phyloP scores from a whole-genome alignment of 164 flowering plant species.

The Liriodendron chinense region DNA sequence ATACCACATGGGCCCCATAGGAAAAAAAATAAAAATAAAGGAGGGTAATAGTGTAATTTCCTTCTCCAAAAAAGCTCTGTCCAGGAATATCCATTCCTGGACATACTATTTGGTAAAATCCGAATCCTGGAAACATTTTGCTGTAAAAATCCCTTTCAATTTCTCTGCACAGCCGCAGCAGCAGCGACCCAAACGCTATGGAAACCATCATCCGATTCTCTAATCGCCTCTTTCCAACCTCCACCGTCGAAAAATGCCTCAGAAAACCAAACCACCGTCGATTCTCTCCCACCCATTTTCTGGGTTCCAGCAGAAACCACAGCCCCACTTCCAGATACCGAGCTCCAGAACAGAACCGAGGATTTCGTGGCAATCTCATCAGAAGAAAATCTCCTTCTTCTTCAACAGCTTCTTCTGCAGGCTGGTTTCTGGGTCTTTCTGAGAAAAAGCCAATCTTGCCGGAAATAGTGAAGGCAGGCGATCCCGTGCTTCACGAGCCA shows the following conservation, averaged over 20 bases:
- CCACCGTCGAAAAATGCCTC: constrained; percentile 18
- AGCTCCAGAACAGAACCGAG: not conserved
- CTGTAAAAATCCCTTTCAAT: too few species aligned
- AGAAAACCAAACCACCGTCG: constrained; percentile 10
- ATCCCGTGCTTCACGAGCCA: constrained; percentile 89
- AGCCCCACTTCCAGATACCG: constrained; percentile 1
- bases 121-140: too few species aligned
- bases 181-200: constrained; percentile 1
- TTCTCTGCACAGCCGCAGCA: too few species aligned
- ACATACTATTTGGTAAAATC: too few species aligned
- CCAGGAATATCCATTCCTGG: too few species aligned
- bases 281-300: constrained; percentile 7
- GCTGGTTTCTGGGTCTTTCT: constrained; percentile 76
- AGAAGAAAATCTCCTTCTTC: constrained; percentile 21
- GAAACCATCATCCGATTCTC: constrained; percentile 33
- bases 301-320: not conserved
- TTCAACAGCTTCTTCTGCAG: constrained; percentile 39
- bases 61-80: too few species aligned
- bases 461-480: constrained; percentile 79
- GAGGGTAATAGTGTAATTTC: too few species aligned
- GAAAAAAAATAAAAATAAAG: too few species aligned
- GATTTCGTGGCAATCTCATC: constrained; percentile 10
- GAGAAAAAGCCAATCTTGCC: constrained; percentile 48
- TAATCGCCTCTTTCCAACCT: constrained; percentile 26
- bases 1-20: too few species aligned